These are phyloP conservation scores for Alloascoidea africana DNA, from an alignment of 805 yeast species.

Conservation along the genomic window DNA sequence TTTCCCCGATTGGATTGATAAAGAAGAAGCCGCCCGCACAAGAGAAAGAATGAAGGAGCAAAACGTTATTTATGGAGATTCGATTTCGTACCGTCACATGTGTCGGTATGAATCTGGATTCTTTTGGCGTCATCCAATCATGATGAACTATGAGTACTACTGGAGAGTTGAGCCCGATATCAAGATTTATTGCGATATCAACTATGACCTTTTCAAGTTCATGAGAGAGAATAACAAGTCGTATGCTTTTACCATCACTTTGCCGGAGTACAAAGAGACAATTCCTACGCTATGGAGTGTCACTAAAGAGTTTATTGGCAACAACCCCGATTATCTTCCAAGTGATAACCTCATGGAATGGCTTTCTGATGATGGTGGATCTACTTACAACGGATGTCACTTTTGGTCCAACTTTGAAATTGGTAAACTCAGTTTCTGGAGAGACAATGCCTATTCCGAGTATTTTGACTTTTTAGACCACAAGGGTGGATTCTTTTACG, in stretches of 20 bases:
- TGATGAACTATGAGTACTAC: slow-evolving; percentile 74
- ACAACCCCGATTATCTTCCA: slow-evolving; percentile 42
- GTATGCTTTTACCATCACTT: slow-evolving; percentile 65
- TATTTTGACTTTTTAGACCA: slow-evolving; percentile 43
- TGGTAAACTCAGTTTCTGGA: slow-evolving; percentile 39
- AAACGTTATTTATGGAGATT: slow-evolving; percentile 47
- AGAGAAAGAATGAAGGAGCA: slow-evolving; percentile 36
- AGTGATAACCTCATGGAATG: slow-evolving; percentile 53
- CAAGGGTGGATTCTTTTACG: slow-evolving; percentile 57
- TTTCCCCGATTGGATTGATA: slow-evolving; percentile 73
- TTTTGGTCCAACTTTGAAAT: slow-evolving; percentile 78
- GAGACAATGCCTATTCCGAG: slow-evolving; percentile 33
- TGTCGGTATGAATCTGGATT: slow-evolving; percentile 86
- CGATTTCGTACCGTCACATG: slow-evolving; percentile 74
- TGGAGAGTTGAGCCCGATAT: slow-evolving; percentile 93
- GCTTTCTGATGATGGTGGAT: slow-evolving; percentile 55
- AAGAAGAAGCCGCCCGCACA: slow-evolving; percentile 41
- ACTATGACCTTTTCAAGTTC: slow-evolving; percentile 66
- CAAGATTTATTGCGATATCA: slow-evolving; percentile 67
- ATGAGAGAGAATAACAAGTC: slow-evolving; percentile 65
- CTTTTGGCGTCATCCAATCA: slow-evolving; percentile 63
- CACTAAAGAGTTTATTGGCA: slow-evolving; percentile 45
- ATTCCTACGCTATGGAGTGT: slow-evolving; percentile 67
- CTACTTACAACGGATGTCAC: slow-evolving; percentile 69
- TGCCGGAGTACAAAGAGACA: slow-evolving; percentile 56